Conservation (phyloP, 768 basidiomycete species). For the Filobasidium floriforme region DNA sequence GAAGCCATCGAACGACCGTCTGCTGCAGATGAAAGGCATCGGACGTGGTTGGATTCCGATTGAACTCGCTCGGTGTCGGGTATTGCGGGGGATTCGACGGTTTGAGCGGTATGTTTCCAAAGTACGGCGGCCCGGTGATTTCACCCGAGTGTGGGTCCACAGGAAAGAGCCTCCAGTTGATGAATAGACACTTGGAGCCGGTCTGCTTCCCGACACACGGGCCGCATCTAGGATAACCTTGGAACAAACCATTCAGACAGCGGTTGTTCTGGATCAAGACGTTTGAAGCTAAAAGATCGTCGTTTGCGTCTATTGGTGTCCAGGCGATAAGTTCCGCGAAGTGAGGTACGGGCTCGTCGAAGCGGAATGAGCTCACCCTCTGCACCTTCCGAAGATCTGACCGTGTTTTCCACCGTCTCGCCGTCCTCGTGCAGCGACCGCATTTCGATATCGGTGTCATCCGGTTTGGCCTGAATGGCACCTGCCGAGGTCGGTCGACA, state of each 20-base stretch:
- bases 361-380: too few species aligned
- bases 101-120: conserved; percentile 27
- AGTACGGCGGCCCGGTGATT: conserved; percentile 31
- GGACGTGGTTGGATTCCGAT: conserved; percentile 21
- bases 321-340: neutral
- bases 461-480: too few species aligned
- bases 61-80: conserved; percentile 25
- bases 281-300: neutral
- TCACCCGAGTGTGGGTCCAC: conserved; percentile 32
- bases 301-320: neutral
- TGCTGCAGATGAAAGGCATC: conserved; percentile 32
- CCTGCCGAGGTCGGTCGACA: too few species aligned
- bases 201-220: conserved; percentile 33
- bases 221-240: conserved; percentile 34
- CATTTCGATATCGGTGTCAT: too few species aligned
- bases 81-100: conserved; percentile 27
- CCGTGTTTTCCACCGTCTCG: too few species aligned
- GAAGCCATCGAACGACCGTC: conserved; percentile 34
- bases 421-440: too few species aligned
- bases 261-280: conserved; percentile 28
- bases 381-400: too few species aligned
- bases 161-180: conserved; percentile 30
- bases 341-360: too few species aligned
- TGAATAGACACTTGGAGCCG: conserved; percentile 37
- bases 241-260: conserved; percentile 32